Conservation (phyloP, 495 filamentous ascomycete genomes). For the Niebla homalea region DNA sequence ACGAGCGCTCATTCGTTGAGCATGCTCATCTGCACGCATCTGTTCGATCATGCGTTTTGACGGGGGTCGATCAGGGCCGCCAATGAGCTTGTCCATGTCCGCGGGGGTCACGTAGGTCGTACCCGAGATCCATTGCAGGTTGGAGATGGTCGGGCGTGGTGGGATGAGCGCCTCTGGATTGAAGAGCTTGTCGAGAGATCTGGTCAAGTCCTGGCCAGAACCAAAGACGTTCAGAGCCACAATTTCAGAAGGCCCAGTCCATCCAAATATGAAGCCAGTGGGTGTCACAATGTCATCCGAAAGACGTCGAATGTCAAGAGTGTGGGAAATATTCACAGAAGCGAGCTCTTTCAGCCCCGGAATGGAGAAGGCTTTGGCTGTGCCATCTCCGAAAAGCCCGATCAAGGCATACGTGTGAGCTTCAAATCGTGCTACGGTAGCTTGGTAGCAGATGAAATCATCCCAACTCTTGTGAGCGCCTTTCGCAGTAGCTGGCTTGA, state of each 20-base stretch:
- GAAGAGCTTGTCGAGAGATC: constrained; percentile 57
- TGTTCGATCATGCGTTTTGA: constrained; percentile 64
- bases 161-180: constrained; percentile 61
- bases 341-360: constrained; percentile 78
- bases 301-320: constrained; percentile 61
- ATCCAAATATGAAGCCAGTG: constrained; percentile 70
- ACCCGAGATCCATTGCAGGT: constrained; percentile 89
- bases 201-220: constrained; percentile 40
- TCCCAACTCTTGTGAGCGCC: constrained; percentile 85
- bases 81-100: constrained; percentile 88
- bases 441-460: constrained; percentile 63
- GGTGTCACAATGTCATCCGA: constrained; percentile 52
- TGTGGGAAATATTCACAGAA: constrained; percentile 42
- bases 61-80: constrained; percentile 73
- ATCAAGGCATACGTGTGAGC: constrained; percentile 65
- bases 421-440: constrained; percentile 57
- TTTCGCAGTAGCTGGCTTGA: constrained; percentile 70
- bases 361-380: constrained; percentile 65
- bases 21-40: constrained; percentile 43
- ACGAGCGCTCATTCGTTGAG: constrained; percentile 35
- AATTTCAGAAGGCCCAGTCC: constrained; percentile 81
- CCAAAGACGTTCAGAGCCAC: constrained; percentile 73
- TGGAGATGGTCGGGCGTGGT: constrained; percentile 84
- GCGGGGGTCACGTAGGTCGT: constrained; percentile 80
- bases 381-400: constrained; percentile 69